A percentile compares a stretch with the other conserved stretches of the same genome.
phyloP scores from a whole-genome alignment of 179 eudicot genomes.

The Amaranthus tricolor region DNA sequence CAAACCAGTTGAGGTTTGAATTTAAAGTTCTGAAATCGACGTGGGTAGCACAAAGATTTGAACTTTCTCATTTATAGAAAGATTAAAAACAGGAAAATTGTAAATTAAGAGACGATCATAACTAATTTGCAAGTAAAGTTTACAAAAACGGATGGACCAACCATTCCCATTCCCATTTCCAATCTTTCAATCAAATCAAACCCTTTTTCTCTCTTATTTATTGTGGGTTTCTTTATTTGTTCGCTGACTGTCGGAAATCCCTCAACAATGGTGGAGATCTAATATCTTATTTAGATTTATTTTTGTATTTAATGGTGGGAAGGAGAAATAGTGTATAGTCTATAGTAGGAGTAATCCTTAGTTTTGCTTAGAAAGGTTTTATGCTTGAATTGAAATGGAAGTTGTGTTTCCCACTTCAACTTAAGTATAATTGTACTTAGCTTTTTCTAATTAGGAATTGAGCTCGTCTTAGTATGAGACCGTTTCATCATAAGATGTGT shows the following conservation, averaged over 20 bases:
- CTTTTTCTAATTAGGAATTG: too few species aligned
- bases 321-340: not conserved
- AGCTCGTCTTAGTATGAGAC: too few species aligned
- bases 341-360: constrained; percentile 3
- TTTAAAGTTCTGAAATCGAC: constrained; percentile 18
- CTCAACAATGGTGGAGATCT: too few species aligned
- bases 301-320: not conserved
- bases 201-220: not conserved
- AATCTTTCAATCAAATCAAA: constrained; percentile 21
- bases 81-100: not conserved
- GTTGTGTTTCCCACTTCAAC: constrained; percentile 4
- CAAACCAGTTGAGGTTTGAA: constrained; percentile 17
- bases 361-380: constrained; percentile 23
- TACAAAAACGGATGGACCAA: constrained; percentile 27
- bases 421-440: too few species aligned
- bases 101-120: not conserved
- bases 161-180: constrained; percentile 1
- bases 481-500: too few species aligned
- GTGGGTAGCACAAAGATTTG: constrained; percentile 25
- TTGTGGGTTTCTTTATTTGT: constrained; percentile 1
- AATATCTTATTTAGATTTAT: not conserved
- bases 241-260: not conserved
- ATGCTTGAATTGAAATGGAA: constrained; percentile 44
- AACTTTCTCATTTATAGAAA: constrained; percentile 27
- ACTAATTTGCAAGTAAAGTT: constrained; percentile 26